Evolutionary conservation across 371 early-diverging fungal species (phyloP).

Genomic region (Mucor saturninus): DNA sequence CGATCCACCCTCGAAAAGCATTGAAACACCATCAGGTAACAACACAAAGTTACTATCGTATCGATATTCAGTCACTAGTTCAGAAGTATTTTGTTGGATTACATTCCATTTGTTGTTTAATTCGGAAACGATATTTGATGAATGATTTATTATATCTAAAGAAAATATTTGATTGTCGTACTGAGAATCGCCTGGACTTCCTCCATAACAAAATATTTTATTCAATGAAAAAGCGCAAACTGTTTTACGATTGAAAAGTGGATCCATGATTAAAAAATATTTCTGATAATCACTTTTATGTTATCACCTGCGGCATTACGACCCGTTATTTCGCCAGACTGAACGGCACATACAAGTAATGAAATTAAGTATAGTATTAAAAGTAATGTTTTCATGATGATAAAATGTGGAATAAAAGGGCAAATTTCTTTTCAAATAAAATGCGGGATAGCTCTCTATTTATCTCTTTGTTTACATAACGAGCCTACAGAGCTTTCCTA

Average conservation of each 20-base stretch:
- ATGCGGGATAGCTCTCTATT: too few species aligned
- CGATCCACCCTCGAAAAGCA: not conserved
- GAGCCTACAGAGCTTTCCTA: too few species aligned
- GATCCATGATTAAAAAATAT: not conserved
- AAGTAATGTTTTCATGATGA: not conserved
- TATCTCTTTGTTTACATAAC: too few species aligned
- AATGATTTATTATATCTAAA: not conserved
- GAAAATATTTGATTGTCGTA: not conserved
- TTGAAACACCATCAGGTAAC: not conserved
- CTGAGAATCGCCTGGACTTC: not conserved
- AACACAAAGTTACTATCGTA: not conserved
- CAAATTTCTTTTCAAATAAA: too few species aligned
- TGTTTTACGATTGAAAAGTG: not conserved
- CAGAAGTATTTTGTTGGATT: not conserved
- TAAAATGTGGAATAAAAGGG: too few species aligned
- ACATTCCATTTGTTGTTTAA: not conserved
- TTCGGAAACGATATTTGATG: not conserved
- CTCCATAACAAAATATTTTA: constrained; percentile 1
- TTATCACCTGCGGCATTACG: not conserved
- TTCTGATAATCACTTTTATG: too few species aligned
- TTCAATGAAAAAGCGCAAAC: not conserved
- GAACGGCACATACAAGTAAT: not conserved
- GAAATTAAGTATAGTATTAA: not conserved
- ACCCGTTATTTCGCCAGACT: not conserved
- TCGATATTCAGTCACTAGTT: not conserved